A percentile compares a stretch with the other conserved stretches of the same genome.
Evolutionary conservation across 2,329 filamentous ascomycete species (phyloP).

Genomic region (Ascochyta lentis): DNA sequence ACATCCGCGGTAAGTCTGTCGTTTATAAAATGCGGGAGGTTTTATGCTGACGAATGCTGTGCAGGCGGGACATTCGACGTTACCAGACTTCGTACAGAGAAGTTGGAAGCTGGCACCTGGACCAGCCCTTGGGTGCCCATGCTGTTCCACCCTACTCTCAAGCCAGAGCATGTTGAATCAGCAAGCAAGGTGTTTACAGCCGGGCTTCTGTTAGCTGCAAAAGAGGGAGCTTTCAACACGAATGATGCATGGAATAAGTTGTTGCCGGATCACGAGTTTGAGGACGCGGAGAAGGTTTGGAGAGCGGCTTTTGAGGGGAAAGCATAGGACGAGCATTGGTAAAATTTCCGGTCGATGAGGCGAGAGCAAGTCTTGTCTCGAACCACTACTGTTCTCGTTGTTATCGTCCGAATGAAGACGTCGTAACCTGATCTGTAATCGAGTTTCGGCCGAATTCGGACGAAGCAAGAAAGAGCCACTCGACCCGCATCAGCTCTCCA

Average conservation of each 20-base stretch:
- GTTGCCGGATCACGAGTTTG: not conserved
- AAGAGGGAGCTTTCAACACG: not conserved
- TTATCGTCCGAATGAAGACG: no score
- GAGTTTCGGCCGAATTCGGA: no score
- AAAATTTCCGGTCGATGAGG: no score
- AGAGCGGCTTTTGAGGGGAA: not conserved
- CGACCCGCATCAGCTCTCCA: not conserved
- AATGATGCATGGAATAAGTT: not conserved
- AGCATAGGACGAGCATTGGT: not conserved
- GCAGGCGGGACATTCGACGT: no score
- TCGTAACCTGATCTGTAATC: no score
- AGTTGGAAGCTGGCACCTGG: not conserved
- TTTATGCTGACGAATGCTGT: no score
- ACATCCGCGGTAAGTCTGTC: no score
- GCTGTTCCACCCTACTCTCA: not conserved
- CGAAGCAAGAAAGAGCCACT: not conserved
- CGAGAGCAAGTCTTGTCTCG: no score
- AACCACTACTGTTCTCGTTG: no score
- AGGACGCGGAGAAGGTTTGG: not conserved
- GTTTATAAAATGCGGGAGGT: no score
- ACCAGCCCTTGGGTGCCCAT: not conserved
- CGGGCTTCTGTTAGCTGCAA: not conserved
- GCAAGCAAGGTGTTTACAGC: not conserved
- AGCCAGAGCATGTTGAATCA: not conserved
- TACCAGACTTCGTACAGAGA: no score